Conservation (phyloP, 2,329 filamentous ascomycete species). For the Didymella pomorum region DNA sequence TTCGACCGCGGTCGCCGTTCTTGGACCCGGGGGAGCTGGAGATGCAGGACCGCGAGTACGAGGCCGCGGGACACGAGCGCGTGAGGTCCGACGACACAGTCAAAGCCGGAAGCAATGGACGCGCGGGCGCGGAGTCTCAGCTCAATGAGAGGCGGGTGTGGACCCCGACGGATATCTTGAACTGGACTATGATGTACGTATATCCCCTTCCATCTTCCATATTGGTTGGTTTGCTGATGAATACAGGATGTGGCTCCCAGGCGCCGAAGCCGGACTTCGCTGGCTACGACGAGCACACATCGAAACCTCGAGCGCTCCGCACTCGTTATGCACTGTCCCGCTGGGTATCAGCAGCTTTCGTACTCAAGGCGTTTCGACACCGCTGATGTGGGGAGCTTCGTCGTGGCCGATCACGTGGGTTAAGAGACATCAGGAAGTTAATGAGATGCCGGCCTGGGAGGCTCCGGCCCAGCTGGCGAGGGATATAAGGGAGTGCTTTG, state of each 20-base stretch:
- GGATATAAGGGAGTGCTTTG: conserved; percentile 54
- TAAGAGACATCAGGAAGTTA: conserved; percentile 46
- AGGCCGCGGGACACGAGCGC: conserved; percentile 15
- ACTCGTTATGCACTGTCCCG: conserved; percentile 40
- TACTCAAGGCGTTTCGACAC: conserved; percentile 28
- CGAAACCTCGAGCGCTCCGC: conserved; percentile 29
- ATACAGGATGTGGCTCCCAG: conserved; percentile 20
- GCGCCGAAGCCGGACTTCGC: conserved; percentile 37
- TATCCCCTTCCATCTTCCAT: not conserved
- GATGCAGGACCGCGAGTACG: conserved; percentile 29
- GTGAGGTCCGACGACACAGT: conserved; percentile 16
- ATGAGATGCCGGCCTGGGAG: conserved; percentile 52
- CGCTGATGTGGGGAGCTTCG: conserved; percentile 51
- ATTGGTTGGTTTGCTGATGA: conserved; percentile 1
- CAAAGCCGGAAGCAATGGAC: not conserved
- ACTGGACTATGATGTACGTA: conserved; percentile 57
- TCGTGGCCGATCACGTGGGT: conserved; percentile 51
- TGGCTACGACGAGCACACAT: conserved; percentile 55
- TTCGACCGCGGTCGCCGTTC: conserved; percentile 41
- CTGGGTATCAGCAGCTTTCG: conserved; percentile 54
- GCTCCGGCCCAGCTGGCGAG: conserved; percentile 50
- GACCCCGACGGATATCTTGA: conserved; percentile 63
- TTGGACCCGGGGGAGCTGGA: conserved; percentile 43
- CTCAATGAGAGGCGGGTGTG: conserved; percentile 24
- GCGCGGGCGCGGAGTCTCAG: not conserved